Base-by-base conservation (phyloP, 768 basidiomycete genomes). In the Tricholoma furcatifolium region DNA sequence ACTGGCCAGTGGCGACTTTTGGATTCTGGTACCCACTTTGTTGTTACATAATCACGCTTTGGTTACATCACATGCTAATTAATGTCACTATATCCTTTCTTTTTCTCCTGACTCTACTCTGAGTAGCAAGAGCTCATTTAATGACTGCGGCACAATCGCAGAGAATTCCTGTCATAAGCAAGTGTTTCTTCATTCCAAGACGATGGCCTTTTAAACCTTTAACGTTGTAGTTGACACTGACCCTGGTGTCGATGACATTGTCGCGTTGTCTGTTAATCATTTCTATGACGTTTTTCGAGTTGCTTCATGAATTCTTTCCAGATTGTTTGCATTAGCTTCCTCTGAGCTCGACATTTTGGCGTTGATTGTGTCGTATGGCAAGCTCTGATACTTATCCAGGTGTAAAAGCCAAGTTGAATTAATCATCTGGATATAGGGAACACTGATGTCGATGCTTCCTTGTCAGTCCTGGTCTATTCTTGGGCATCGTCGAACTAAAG, bases 311-410 rank as follows among this genome's bases (percentile, higher is more conserved):
- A 27, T 44, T 40, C 14, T 24, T 23, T 53, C 7, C 60, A 91
- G 89, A 53, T 70, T 93, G 49, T 71, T 92, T 10, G 92, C 91
- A 0, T 73, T 93, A 20, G 79, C 91, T 15, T 91, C 88, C 9
- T 92, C 93, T 10, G 91, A 96, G 63, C 67, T 96, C 1, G 80
- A 92, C 46, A 85, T 96, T 12, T 67, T 89, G 31, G 87, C 87
- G 1, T 85, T 87, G 58, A 79, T 88, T 32, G 74, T 89, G 30
- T 83, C 87, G 2, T 95, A 87, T 64, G 92, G 88, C 86, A 63
- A 59, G 80, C 63, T 51, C 30, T 18, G 12, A 32, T 18, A 11
- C 17, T 41, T 32, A 40, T 43, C 21, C 15, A 24, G 11, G 8
- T 24, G 5, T n/a, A 46, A 17, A 20, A 14, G 35, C 48, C 43